Base-by-base conservation (phyloP, 768 basidiomycete genomes). In the Russula vinacea region DNA sequence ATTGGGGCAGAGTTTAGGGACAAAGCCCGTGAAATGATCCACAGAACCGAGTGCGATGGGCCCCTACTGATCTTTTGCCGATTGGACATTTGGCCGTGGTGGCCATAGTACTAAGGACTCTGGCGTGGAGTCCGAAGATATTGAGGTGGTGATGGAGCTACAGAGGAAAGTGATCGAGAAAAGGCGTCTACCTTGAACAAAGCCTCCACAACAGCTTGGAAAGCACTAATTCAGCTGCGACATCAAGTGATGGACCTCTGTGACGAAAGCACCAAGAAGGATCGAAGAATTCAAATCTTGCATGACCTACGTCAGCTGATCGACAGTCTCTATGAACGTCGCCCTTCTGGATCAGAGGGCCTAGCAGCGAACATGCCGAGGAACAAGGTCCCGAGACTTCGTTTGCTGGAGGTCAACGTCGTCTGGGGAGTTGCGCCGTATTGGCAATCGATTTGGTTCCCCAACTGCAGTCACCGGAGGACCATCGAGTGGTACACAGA, bases 61-160 rank as follows among this genome's bases (percentile, higher is more conserved):
- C 47, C 56, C 6, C 49, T 63, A 11, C 50, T 63, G 62, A 63
- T 58, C 56, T 58, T 63, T 29, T 51, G 39, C 56, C 44, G 42
- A 29, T 50, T 63, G 56, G 49, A 33, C 40, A 51, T 29, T 35
- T 63, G 50, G 56, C 39, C 1, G 24, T 24, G 5, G 45, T 40
- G n/a, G 62, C 56, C 13, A 17, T 57, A 11, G 56, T 40, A 16
- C 42, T 44, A 16, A 58, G 3, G 56, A 49, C 17, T 63, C 56
- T 1, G 56, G 50, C 29, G 24, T 63, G 42, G 24, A 51, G 50
- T 4, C 24, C 5, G 56, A 58, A 29, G 29, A 29, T 29, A 29
- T 29, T 29, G 29, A 29, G 29, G 29, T 29, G 29, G 29, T 29
- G 29, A 29, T 29, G 29, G 5, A 29, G 29, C 29, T 29, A 29